Evolutionary conservation across 176 grass and related monocot genomes (phyloP), one percentile per base, ranked within the genome.

Genomic region (Rhipidocladum racemiflorum): DNA sequence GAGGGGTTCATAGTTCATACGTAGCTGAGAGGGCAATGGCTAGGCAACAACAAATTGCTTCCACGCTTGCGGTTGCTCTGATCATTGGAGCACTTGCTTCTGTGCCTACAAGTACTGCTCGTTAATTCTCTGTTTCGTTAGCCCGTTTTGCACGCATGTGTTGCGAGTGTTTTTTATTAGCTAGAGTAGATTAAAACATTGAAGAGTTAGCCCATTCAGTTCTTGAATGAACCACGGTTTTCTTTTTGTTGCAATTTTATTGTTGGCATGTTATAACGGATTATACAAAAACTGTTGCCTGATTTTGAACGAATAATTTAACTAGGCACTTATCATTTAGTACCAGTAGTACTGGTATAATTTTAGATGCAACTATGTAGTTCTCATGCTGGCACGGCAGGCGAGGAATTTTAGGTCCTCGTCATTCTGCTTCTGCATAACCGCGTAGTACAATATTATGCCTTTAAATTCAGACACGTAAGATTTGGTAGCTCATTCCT

Each of bases 51-150:
- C 44, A 64, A 14, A 40, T 38, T 54, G 70, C 57, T 45, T 75
- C 78, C 45, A 60, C 75, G 80, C 6, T 89, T 32, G 65, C 68
- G 1, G 18, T 54, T 65, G 86, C 84, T 55, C 65, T 91, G 29
- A 32, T 94, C 50, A 13, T 89, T 79, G 89, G 57, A 50, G 44
- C 87, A 10, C 70, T 89, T 24, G 74, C 82, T 15, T 48, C 72
- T 23, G 36, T 40, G 50, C 79, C 79, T 64, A 89, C 57, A 59
- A 61, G 89, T 94, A 39, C 32, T 34, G 4, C 20, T 43, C n/a
- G 18, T 32, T 68, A 28, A 61, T 53, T 74, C 29, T 74, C 14
- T 82, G 21, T 42, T 40, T 70, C 48, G 18, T 80, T 18, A 46
- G 2, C 72, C 6, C 76, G 1, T 48, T 24, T 39, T n/a, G 67